A percentile compares a stretch with the other conserved stretches of the same genome.
Conservation (phyloP, 169 alveolate genomes). For the Miamiensis avidus region DNA sequence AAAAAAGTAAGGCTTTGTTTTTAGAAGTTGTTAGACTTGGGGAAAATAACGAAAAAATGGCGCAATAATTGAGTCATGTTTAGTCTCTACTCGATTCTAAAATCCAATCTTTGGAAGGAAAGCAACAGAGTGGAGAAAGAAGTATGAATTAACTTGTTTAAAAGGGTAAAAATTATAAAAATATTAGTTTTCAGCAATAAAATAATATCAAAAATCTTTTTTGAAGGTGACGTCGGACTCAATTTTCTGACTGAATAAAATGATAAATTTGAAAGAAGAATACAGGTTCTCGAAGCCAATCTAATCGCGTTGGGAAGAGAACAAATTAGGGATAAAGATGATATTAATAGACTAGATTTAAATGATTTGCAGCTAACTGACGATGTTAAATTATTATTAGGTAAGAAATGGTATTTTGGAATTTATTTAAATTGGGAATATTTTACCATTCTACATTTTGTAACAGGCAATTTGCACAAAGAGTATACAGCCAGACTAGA, state of each 20-base stretch:
- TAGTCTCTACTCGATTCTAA: slow-evolving; percentile 17
- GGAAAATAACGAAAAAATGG: slow-evolving; percentile 23
- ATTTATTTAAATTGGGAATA: slow-evolving; percentile 17
- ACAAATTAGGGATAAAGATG: slow-evolving; percentile 34
- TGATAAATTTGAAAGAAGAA: slow-evolving; percentile 39
- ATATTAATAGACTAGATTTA: slow-evolving; percentile 20
- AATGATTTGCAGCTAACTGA: slow-evolving; percentile 17
- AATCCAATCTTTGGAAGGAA: slow-evolving; percentile 20
- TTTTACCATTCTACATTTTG: not conserved
- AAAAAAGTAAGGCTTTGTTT: slow-evolving; percentile 40
- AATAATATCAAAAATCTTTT: no score
- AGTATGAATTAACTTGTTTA: slow-evolving; percentile 29
- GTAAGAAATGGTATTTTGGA: slow-evolving; percentile 11
- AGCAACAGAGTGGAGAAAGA: slow-evolving; percentile 29
- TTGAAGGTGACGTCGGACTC: slow-evolving; percentile 37
- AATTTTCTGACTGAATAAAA: slow-evolving; percentile 34
- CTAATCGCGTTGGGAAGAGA: slow-evolving; percentile 22
- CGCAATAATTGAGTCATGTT: slow-evolving; percentile 7
- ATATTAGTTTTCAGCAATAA: no score
- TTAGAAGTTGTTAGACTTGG: slow-evolving; percentile 52
- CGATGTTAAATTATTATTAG: slow-evolving; percentile 12
- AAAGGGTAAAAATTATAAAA: not conserved
- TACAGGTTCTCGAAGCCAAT: slow-evolving; percentile 15
- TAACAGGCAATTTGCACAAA: not conserved
- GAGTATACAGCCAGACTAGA: slow-evolving; percentile 26